Conservation (phyloP, 2,329 filamentous ascomycete species). For the Plenodomus tracheiphilus region DNA sequence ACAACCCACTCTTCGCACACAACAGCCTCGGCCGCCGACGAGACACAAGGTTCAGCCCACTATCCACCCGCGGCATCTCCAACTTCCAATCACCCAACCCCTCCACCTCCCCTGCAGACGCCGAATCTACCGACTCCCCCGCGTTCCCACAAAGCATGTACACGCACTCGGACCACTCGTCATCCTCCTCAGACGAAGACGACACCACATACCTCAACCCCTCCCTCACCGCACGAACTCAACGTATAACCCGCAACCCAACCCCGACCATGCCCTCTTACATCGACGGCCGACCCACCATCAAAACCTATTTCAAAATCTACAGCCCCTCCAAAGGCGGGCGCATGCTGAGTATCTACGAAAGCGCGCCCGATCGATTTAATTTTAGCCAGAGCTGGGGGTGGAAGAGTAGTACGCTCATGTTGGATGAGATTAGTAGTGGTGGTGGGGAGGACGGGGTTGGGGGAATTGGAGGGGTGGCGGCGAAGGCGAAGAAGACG, state of each 20-base stretch:
- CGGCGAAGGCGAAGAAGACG: slow-evolving; percentile 39
- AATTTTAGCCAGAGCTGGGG: slow-evolving; percentile 65
- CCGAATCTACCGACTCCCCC: slow-evolving; percentile 20
- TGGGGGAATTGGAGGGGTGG: slow-evolving; percentile 10
- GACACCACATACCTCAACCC: slow-evolving; percentile 32
- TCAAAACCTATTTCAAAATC: slow-evolving; percentile 65
- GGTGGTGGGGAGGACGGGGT: slow-evolving; percentile 22
- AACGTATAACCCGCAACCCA: slow-evolving; percentile 21
- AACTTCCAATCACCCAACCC: slow-evolving; percentile 13
- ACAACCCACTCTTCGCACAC: slow-evolving; percentile 24
- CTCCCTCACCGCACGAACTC: slow-evolving; percentile 17
- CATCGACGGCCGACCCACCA: slow-evolving; percentile 59
- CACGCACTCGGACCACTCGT: slow-evolving; percentile 25
- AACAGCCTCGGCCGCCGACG: slow-evolving; percentile 23
- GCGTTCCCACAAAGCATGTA: slow-evolving; percentile 21
- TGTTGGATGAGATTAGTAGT: slow-evolving; percentile 52
- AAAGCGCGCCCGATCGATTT: slow-evolving; percentile 61
- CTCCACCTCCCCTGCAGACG: slow-evolving; percentile 14
- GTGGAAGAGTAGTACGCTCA: slow-evolving; percentile 63
- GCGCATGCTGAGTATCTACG: slow-evolving; percentile 61
- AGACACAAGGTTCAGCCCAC: slow-evolving; percentile 15
- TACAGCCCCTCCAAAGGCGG: slow-evolving; percentile 63
- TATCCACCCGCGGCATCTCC: slow-evolving; percentile 19
- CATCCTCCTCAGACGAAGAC: slow-evolving; percentile 33
- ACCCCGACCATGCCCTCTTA: slow-evolving; percentile 56